Base-by-base conservation (phyloP, 805 yeast species). In the Teunomyces stri region DNA sequence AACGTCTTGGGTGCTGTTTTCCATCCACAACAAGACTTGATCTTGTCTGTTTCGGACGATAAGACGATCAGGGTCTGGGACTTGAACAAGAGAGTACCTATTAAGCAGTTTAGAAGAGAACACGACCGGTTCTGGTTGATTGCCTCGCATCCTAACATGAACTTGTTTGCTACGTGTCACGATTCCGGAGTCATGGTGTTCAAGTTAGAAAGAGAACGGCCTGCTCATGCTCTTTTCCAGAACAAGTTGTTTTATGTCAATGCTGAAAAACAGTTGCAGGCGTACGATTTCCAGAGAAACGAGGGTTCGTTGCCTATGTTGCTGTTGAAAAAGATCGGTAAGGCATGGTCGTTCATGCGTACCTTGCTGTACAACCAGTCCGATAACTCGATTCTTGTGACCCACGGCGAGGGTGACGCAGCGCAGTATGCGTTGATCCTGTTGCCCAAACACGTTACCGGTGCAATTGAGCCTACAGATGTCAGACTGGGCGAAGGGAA, bases 101-200 rank as follows among this genome's bases (percentile, higher is more conserved):
- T 94, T 33, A 91, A 91, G 66, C 96, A 89, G 67, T 92, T 91
- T 74, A 84, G 91, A 67, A 84, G 97, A 66, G 97, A 91, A 56
- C 80, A 84, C 61, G 98, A 92, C 65, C 81, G 97, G 68, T 91
- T 94, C 70, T 94, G 99, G 99, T 74, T 88, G 57, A 75, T 92
- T 54, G 84, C 91, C 13, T 79, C 89, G 41, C 99, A 94, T 66
- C 97, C 97, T 50, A 73, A 77, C 40, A 85, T 92, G 68, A 94
- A 94, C 67, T 77, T 94, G 61, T 90, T 94, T 72, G 99, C 97
- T 47, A 86, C 97, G 27, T 92, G 96, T 59, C 98, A 92, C 69
- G 99, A 95, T 68, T 79, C 90, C 12, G 99, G 99, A 66, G 95
- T 90, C 27, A 91, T 91, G 96, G 96, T 94, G 43, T 95, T 94